Evolutionary conservation across 768 basidiomycete genomes (phyloP).

Genomic region (Tylopilus sp.): DNA sequence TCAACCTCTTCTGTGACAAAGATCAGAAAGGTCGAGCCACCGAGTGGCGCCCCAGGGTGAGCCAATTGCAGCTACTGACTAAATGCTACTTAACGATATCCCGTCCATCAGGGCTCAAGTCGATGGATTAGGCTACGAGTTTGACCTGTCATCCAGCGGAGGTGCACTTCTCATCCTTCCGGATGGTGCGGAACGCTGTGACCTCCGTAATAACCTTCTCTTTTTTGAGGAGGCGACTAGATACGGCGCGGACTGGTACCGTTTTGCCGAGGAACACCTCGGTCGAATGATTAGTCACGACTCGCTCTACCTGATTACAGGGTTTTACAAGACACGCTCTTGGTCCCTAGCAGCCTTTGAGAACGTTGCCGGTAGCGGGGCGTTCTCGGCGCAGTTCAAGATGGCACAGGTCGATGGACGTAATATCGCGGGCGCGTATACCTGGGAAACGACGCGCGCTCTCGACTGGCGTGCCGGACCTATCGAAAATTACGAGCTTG

Average conservation of each 20-base stretch:
- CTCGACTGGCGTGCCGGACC: conserved; percentile 9
- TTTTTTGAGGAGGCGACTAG: conserved; percentile 18
- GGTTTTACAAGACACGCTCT: not conserved
- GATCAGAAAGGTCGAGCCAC: not conserved
- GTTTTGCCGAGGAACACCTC: conserved; percentile 17
- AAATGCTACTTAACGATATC: not conserved
- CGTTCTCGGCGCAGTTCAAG: conserved; percentile 9
- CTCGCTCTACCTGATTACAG: not conserved
- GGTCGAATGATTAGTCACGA: conserved; percentile 19
- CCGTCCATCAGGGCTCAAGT: not conserved
- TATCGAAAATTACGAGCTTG: not conserved
- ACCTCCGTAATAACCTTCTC: conserved; percentile 16
- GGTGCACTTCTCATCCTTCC: conserved; percentile 33
- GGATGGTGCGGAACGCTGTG: conserved; percentile 21
- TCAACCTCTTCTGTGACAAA: conserved; percentile 5
- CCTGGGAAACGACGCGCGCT: conserved; percentile 6
- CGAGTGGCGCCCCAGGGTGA: not conserved
- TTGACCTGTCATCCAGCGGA: conserved; percentile 15
- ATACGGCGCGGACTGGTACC: conserved; percentile 28
- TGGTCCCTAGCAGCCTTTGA: not conserved
- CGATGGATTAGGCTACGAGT: not conserved
- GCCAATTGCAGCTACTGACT: not conserved
- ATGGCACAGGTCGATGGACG: not conserved
- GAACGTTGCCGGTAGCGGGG: not conserved
- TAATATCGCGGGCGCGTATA: conserved; percentile 1